Conservation (phyloP, 2,329 filamentous ascomycete genomes). For the Colletotrichum lentis region DNA sequence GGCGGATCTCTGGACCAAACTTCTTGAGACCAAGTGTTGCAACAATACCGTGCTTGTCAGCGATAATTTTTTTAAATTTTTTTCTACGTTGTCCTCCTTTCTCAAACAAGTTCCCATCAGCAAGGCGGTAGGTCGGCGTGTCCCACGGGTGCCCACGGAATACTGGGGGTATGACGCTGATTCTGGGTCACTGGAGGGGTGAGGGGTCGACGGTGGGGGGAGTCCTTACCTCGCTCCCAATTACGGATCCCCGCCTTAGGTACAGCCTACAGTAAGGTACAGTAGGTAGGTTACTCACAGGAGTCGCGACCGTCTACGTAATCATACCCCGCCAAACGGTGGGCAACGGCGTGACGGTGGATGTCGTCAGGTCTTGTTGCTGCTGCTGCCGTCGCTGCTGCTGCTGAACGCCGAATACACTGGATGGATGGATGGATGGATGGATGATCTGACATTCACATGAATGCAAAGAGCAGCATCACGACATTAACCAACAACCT, state of each 20-base stretch:
- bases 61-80: neutral
- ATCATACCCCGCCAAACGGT: constrained; percentile 26
- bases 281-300: constrained; percentile 3
- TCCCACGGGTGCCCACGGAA: constrained; percentile 17
- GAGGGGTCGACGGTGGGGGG: neutral
- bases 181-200: constrained; percentile 37
- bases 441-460: too few species aligned
- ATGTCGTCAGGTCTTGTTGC: neutral
- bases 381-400: too few species aligned
- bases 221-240: neutral
- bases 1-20: neutral
- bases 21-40: neutral
- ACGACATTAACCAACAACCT: constrained; percentile 6
- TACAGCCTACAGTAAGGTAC: neutral
- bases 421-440: neutral
- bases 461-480: neutral
- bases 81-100: too few species aligned
- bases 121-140: neutral
- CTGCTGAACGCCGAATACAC: neutral
- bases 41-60: neutral
- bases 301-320: constrained; percentile 1
- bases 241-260: neutral
- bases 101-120: neutral
- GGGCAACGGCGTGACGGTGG: neutral
- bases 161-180: constrained; percentile 36